Percentiles rank a stretch among this genome's conserved stretches.
Evolutionary conservation across 768 basidiomycete genomes (phyloP).

Genomic region (Mycena amicta): DNA sequence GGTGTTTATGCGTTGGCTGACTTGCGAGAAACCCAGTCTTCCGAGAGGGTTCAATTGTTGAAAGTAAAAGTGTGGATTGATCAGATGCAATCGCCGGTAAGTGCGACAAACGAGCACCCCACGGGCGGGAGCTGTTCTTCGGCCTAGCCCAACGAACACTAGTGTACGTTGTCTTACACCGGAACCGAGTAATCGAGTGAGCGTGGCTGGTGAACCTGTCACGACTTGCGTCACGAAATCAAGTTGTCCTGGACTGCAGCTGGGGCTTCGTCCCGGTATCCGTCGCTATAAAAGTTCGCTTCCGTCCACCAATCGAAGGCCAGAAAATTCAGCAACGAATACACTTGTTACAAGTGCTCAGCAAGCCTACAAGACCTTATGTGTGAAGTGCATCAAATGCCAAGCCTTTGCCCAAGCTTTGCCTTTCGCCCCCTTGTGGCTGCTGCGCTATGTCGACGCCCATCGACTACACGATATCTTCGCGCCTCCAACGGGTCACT

Average conservation of each 20-base stretch:
- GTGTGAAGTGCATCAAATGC: neutral
- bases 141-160: neutral
- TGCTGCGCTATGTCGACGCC: neutral
- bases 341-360: too few relatives aligned
- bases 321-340: too few relatives aligned
- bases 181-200: neutral
- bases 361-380: neutral
- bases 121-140: neutral
- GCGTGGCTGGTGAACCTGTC: neutral
- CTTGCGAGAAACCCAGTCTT: constrained; percentile 2
- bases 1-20: neutral
- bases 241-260: too few relatives aligned
- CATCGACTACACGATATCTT: too few relatives aligned
- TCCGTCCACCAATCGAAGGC: too few relatives aligned
- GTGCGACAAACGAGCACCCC: neutral
- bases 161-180: neutral
- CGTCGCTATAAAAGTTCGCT: too few relatives aligned
- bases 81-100: neutral
- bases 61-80: constrained; percentile 2
- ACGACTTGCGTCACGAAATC: too few relatives aligned
- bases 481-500: neutral
- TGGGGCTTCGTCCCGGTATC: too few relatives aligned
- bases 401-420: too few relatives aligned
- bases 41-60: constrained; percentile 5
- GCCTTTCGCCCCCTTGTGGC: too few relatives aligned